phyloP scores from a whole-genome alignment of 177 flowering plant species.

The Vitis hybrid region DNA sequence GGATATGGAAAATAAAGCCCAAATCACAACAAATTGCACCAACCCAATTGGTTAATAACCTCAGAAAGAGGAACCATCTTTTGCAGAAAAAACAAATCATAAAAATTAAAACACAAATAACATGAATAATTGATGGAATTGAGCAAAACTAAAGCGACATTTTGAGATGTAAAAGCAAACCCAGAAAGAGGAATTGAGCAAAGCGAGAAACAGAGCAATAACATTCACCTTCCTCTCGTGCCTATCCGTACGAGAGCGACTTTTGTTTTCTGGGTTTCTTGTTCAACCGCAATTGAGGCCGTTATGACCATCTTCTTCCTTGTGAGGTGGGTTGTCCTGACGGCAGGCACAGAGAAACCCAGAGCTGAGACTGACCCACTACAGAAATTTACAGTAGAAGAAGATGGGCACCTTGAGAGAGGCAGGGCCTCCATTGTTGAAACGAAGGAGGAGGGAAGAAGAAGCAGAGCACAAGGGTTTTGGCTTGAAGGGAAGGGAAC shows the following conservation, averaged over 20 bases:
- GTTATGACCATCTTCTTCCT: constrained; percentile 19
- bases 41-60: background rate
- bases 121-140: background rate
- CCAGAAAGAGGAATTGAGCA: background rate
- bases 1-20: too few relatives aligned
- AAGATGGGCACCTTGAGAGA: too few relatives aligned
- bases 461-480: too few relatives aligned
- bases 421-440: too few relatives aligned
- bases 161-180: background rate
- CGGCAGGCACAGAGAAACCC: too few relatives aligned
- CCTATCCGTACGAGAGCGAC: constrained; percentile 76
- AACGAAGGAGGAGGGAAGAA: too few relatives aligned
- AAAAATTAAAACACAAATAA: background rate
- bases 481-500: too few relatives aligned
- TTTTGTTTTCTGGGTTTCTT: constrained; percentile 45
- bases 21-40: too few relatives aligned
- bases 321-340: too few relatives aligned
- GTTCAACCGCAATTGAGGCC: constrained; percentile 71
- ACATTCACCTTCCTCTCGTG: constrained; percentile 84
- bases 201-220: background rate
- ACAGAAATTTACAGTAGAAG: too few relatives aligned
- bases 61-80: background rate
- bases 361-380: too few relatives aligned
- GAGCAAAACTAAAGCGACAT: constrained; percentile 1
- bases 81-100: background rate